These are phyloP conservation scores for Alternaria arborescens DNA, from an alignment of 2,329 filamentous ascomycete species.

Conservation along the genomic window DNA sequence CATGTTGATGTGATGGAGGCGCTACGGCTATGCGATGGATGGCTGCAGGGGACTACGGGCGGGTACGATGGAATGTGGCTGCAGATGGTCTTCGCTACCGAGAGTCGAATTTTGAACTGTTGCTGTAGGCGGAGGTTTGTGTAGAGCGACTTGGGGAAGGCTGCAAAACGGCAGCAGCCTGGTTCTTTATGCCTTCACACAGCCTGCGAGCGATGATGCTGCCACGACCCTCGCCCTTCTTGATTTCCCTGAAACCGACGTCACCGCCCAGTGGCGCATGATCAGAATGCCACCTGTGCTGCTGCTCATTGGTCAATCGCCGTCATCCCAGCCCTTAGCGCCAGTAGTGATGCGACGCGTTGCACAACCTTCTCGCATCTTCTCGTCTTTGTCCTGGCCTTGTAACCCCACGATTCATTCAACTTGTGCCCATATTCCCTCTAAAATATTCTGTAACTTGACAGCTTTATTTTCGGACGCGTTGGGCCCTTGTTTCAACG, in stretches of 20 bases:
- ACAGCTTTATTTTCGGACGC: constrained; percentile 8
- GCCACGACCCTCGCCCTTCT: constrained; percentile 21
- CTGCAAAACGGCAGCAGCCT: constrained; percentile 8
- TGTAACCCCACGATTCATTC: constrained; percentile 1
- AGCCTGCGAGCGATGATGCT: constrained; percentile 28
- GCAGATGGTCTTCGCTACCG: constrained; percentile 4
- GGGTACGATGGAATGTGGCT: constrained; percentile 12
- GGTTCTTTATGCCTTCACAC: constrained; percentile 27
- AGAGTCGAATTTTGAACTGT: background rate
- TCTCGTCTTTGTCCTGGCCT: constrained; percentile 3
- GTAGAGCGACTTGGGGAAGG: background rate
- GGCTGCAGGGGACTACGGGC: constrained; percentile 1
- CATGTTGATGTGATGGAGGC: constrained; percentile 22
- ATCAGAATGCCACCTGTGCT: constrained; percentile 7
- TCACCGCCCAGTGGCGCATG: constrained; percentile 28
- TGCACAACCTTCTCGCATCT: constrained; percentile 18
- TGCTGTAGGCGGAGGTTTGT: constrained; percentile 1
- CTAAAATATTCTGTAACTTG: constrained; percentile 5
- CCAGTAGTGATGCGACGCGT: constrained; percentile 19
- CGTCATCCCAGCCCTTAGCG: constrained; percentile 1
- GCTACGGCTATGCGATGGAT: constrained; percentile 6
- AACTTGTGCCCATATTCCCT: constrained; percentile 4
- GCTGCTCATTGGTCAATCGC: constrained; percentile 22
- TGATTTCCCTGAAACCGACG: constrained; percentile 15
- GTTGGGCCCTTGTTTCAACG: constrained; percentile 7